Conservation (phyloP, 495 filamentous ascomycete species). For the Aspergillus avenaceus region DNA sequence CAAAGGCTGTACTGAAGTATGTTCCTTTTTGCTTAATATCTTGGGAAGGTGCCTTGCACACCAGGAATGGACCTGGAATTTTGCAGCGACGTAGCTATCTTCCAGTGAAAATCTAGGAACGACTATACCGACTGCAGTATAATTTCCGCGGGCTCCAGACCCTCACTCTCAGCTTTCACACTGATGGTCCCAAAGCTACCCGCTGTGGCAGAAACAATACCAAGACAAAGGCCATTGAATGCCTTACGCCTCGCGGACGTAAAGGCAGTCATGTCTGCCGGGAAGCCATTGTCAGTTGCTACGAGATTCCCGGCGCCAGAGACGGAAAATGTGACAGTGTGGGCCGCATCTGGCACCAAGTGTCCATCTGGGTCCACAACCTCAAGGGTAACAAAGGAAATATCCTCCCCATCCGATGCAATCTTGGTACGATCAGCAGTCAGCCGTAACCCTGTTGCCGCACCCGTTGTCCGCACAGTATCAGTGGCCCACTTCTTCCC, state of each 20-base stretch:
- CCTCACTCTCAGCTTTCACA: neutral
- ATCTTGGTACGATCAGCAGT: neutral
- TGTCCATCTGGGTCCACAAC: neutral
- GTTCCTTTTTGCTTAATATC: too few relatives aligned
- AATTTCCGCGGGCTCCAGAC: neutral
- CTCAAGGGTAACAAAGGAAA: neutral
- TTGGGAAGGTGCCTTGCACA: too few relatives aligned
- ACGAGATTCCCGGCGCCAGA: slow-evolving; percentile 2
- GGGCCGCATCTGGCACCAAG: neutral
- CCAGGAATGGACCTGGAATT: too few relatives aligned
- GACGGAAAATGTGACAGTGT: neutral
- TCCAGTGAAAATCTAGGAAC: too few relatives aligned
- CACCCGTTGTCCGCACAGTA: neutral
- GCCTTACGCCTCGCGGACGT: neutral
- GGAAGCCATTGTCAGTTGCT: slow-evolving; percentile 2
- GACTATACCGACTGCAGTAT: neutral
- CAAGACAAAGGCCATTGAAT: neutral
- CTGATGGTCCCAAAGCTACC: neutral
- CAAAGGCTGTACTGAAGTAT: too few relatives aligned
- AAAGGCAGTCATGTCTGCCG: slow-evolving; percentile 2
- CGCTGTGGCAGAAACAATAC: neutral
- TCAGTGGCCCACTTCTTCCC: slow-evolving; percentile 3
- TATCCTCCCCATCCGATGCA: slow-evolving; percentile 1
- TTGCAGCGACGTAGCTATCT: too few relatives aligned
- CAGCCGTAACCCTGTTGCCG: neutral